Evolutionary conservation across 306 rosid species (phyloP).

Genomic region (Fragaria ananassa): DNA sequence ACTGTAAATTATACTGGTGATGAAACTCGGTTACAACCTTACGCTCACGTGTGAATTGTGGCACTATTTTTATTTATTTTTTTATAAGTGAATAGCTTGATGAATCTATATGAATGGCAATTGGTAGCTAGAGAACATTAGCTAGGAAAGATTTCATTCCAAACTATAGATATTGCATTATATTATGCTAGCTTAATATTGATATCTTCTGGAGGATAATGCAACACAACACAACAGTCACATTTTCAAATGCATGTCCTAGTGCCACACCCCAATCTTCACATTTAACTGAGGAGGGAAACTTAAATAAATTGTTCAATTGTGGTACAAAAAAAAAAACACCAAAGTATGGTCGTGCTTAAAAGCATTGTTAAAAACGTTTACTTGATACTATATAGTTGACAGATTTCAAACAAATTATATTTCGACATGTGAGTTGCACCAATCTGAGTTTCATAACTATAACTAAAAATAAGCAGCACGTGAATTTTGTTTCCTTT

Average conservation of each 20-base stretch:
- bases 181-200: background rate
- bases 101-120: background rate
- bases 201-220: background rate
- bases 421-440: background rate
- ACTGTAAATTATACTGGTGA: background rate
- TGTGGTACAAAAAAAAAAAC: no score
- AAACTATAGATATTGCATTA: background rate
- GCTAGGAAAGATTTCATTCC: background rate
- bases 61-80: background rate
- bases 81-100: background rate
- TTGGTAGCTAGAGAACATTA: background rate
- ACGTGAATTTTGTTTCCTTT: background rate
- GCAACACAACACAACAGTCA: background rate
- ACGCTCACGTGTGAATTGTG: background rate
- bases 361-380: no score
- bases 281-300: background rate
- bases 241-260: background rate
- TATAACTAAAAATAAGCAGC: background rate
- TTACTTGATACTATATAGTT: no score
- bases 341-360: no score
- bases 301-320: no score
- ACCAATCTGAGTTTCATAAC: background rate
- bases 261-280: background rate
- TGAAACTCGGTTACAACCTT: slow-evolving; percentile 5
- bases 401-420: no score